Base-by-base conservation (phyloP, 2,329 filamentous ascomycete genomes). In the Fusarium marasasianum region DNA sequence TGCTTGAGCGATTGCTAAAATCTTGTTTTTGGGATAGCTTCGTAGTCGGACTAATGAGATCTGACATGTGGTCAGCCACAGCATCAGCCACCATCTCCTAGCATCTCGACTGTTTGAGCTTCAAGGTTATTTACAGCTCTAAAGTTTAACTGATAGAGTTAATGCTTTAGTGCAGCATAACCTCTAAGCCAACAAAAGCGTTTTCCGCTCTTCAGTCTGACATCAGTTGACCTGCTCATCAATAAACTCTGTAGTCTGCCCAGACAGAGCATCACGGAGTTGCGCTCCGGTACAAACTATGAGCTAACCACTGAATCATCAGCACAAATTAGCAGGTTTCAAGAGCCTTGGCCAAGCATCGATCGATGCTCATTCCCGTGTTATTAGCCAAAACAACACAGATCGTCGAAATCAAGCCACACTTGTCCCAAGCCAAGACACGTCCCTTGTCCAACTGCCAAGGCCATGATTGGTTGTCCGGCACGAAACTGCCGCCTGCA, bases 401-500 rank as follows among this genome's bases (percentile, higher is more conserved):
- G 44, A 41, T 20, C 33, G n/a, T 45, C 51, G 22, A 26, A 31
- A 51, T 63, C 66, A 73, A 73, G 71, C 71, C 71, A 73, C 71
- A 74, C 26, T 29, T 55, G 22, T 40, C 45, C 47, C 51, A 33
- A 62, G 72, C 71, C 72, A 74, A 74, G 72, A 61, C 59, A 57
- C 55, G 44, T 63, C 57, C 64, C 59, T 47, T 35, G 43, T 31
- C 24, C 53, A 24, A 15, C 24, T 45, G 38, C 5, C 8, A 24
- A 11, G 31, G 17, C 13, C 20, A 15, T 58, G 60, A 75, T 74
- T 74, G 72, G 72, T 12, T 15, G 15, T 35, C 51, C 68, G 72
- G 72, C 57, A 75, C 41, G 53, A 66, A 75, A n/a, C 40, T 75
- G 72, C 72, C 72, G 72, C 38, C 18, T 35, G 37, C 43, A 22